Base-by-base conservation (phyloP, 371 early-diverging fungal genomes). In the Entomophthora muscae region DNA sequence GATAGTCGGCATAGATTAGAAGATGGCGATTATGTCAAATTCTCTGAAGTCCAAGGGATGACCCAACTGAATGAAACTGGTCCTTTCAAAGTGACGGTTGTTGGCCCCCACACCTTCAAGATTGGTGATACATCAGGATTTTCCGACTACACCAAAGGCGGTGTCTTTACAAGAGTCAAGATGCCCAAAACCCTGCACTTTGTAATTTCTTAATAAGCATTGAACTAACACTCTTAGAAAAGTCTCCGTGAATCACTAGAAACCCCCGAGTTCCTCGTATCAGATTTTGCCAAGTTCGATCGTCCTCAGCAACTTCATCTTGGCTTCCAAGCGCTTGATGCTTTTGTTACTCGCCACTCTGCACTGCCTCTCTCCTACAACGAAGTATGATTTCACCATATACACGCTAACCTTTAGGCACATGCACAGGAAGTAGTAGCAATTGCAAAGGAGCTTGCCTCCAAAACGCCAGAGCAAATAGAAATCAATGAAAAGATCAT, bases 221-320 rank as follows among this genome's bases (percentile, higher is more conserved):
- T 57, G 57, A n/a, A 24, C 10, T 21, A 3, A 24, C 13, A 23
- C 30, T 26, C 29, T 31, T 68, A 88, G 86, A 75, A 78, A 68
- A 76, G 89, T 1, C 76, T 89, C 61, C 76, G 75, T 52, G 90
- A 90, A 51, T 79, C 91, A 0, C 73, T 95, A n/a, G 71, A 76
- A 30, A 74, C 76, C 22, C 97, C 98, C 24, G 92, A 94, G 66
- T 89, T 80, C 60, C 66, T 96, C 62, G 76, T 87, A 56, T 84
- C 95, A 56, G 98, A 98, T 74, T 97, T 90, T 76, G 94, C 93
- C 53, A 98, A 98, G 74, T 94, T 95, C 61, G 97, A 98, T 68
- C 83, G 94, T 23, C 97, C 95, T 21, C 79, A 80, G 12, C 90
- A 91, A 71, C 77, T 95, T 1, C 96, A 94, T 68, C 68, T 91